Evolutionary conservation across 2,329 filamentous ascomycete genomes (phyloP).

Genomic region (Botrytis byssoidea): DNA sequence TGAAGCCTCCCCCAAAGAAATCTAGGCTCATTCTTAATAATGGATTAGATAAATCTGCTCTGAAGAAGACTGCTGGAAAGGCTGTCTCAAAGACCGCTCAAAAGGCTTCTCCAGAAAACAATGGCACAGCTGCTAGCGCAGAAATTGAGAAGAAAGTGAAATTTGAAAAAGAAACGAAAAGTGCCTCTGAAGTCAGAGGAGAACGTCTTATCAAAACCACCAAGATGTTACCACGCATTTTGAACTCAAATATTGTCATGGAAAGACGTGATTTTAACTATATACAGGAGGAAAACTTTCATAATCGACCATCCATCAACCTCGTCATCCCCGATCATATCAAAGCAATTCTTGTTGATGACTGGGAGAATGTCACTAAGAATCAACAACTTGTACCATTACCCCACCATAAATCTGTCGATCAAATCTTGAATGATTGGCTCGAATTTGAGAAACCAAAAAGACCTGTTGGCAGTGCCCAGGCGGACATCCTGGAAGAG

Average conservation of each 20-base stretch:
- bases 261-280: slow-evolving; percentile 18
- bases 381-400: slow-evolving; percentile 86
- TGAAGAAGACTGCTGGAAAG: background rate
- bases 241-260: background rate
- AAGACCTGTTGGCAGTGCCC: slow-evolving; percentile 63
- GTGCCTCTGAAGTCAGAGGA: slow-evolving; percentile 19
- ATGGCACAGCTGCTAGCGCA: background rate
- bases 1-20: slow-evolving; percentile 8
- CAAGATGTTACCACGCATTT: slow-evolving; percentile 14
- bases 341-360: slow-evolving; percentile 90
- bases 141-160: background rate
- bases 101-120: background rate
- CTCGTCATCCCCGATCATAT: slow-evolving; percentile 84
- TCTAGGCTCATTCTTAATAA: background rate
- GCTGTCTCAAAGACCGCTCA: background rate
- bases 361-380: slow-evolving; percentile 99
- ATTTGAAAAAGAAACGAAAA: background rate
- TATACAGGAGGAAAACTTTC: slow-evolving; percentile 80
- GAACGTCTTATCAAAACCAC: slow-evolving; percentile 9
- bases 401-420: slow-evolving; percentile 73
- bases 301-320: slow-evolving; percentile 79
- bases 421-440: slow-evolving; percentile 79
- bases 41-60: background rate
- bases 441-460: slow-evolving; percentile 65
- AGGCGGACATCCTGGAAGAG: slow-evolving; percentile 85